Evolutionary conservation across 1,284 basidiomycete genomes (phyloP), one percentile per base, ranked within the genome.

Genomic region (Puccinia sorghi): DNA sequence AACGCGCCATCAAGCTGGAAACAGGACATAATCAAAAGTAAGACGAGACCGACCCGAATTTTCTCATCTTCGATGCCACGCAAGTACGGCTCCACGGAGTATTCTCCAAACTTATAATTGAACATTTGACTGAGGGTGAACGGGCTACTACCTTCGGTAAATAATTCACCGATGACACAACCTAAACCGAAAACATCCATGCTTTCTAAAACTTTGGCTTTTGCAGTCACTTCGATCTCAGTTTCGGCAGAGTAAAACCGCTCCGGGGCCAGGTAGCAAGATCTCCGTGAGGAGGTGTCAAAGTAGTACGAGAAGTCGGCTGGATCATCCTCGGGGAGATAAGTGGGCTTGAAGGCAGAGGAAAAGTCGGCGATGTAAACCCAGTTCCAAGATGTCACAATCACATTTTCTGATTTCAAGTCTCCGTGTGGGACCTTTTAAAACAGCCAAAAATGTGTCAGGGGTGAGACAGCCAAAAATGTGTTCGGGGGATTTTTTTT

Each of bases 101-200:
- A 88, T 81, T 94, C 91, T 2, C 93, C 93, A 81, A 92, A 90
- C 27, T 94, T 87, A 82, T 97, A 99, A 84, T 96, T 95, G 88
- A 94, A 98, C 72, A 99, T 87, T 84, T 98, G 96, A 83, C 92
- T 94, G 63, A 99, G 87, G 0, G 93, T 96, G 86, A 99, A 99
- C 52, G 97, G 88, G 0, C 93, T 93, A 0, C 92, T 90, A 0
- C 97, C 97, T 84, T 99, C 97, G 57, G 95, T 88, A 87, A 97
- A 99, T 80, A 99, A 88, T 85, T 99, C 97, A 0, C 95, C 93
- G 46, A 99, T 89, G 20, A 98, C 95, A 84, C 96, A 99, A 43
- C 97, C 97, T 0, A 90, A 89, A 80, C 94, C 94, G 84, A 99
- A 99, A 72, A 96, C 93, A 84, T 99, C 97, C 97, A 99, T 99